Percentiles rank a stretch among this genome's conserved stretches.
These are phyloP conservation scores for Ophiostoma quercus DNA, from an alignment of 2,329 filamentous ascomycete species.

Conservation along the genomic window DNA sequence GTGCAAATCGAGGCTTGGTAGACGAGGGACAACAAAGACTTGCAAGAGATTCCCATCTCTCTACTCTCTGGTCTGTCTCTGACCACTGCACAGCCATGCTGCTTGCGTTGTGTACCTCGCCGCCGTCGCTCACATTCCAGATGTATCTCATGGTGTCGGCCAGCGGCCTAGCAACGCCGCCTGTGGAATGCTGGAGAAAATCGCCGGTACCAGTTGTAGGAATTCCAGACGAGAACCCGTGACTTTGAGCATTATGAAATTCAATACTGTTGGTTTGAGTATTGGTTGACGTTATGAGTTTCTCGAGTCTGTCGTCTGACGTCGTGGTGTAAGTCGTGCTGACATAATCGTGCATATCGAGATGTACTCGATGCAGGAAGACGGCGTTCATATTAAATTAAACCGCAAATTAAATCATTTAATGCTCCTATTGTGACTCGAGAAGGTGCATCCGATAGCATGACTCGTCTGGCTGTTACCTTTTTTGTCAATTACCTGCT, in stretches of 20 bases:
- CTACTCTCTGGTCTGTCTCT: neutral
- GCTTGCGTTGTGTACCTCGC: neutral
- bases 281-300: neutral
- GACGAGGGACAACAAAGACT: neutral
- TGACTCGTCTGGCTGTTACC: neutral
- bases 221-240: neutral
- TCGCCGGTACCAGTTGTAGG: neutral
- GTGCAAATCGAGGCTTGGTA: neutral
- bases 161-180: slow-evolving; percentile 20
- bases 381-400: neutral
- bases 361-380: neutral
- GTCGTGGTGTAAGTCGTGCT: neutral
- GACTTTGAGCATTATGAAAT: neutral
- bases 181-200: slow-evolving; percentile 10
- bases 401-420: neutral
- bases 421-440: neutral
- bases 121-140: slow-evolving; percentile 20
- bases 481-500: neutral
- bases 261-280: neutral
- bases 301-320: no score
- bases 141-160: neutral
- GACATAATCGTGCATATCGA: slow-evolving; percentile 1
- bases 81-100: neutral
- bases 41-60: neutral
- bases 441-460: neutral